Base-by-base conservation (phyloP, 176 grass and related monocot species). In the Oryza meyeriana region DNA sequence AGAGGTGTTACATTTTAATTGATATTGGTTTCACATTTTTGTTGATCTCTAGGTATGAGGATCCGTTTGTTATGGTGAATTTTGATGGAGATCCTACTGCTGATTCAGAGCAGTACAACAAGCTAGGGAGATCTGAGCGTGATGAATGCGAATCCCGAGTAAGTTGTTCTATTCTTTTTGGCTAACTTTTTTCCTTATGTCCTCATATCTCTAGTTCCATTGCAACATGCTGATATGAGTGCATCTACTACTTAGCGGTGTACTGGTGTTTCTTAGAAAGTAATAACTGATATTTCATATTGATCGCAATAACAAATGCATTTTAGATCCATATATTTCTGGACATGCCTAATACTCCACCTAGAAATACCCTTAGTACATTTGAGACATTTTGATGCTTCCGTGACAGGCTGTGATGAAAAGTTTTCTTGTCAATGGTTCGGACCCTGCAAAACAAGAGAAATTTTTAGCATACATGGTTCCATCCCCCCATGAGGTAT, bases 31-130 rank as follows among this genome's bases (percentile, higher is more conserved):
- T 18, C 31, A 50, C 38, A 66, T 69, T 57, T 87, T 33, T 77
- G 11, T 74, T 87, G 50, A 66, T 47, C 27, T 75, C 63, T 81
- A 99, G 96, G 83, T 94, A 89, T 32, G 50, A 95, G 5, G 93
- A 95, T 88, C 93, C 84, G 27, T 95, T 91, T 93, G 91, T 95
- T 88, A 99, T 99, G 96, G 96, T 92, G 41, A 99, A 93, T 68
- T 95, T 99, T 85, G 96, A 99, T 85, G 96, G 96, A 84, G 93
- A 99, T 81, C 96, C 96, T 69, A 99, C 91, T 24, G 96, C 87
- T 88, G 96, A 99, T 89, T 88, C 96, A 81, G 89, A 94, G 83
- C 90, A 94, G 69, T 95, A 95, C 68, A 90, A 83, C 64, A 95
- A 99, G 61, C 83, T 99, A 73, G 93, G 90, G 62, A 89, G 82